These are phyloP conservation scores for Parmelia sp. DNA, from an alignment of 495 filamentous ascomycete species.

Conservation along the genomic window DNA sequence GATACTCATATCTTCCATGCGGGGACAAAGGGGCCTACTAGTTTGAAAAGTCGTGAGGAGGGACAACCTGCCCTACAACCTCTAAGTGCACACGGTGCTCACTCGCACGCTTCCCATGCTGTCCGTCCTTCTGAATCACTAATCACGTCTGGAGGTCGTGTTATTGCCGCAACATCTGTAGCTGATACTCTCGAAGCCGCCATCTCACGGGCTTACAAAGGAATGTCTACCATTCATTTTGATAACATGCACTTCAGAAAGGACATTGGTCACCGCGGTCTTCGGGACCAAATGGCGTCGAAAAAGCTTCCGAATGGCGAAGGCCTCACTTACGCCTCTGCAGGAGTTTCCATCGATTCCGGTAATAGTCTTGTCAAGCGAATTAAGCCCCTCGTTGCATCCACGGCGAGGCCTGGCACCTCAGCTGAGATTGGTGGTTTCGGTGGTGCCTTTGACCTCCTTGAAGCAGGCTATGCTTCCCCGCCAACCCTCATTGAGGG, in stretches of 20 bases:
- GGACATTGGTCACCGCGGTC: constrained; percentile 76
- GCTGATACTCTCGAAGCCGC: constrained; percentile 71
- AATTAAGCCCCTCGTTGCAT: constrained; percentile 76
- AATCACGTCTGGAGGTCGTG: constrained; percentile 75
- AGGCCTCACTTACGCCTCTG: constrained; percentile 66
- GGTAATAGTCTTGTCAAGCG: constrained; percentile 84
- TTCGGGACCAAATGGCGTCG: constrained; percentile 31
- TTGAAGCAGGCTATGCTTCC: constrained; percentile 67
- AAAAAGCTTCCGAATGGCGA: constrained; percentile 27
- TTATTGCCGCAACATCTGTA: constrained; percentile 80
- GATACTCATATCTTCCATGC: constrained; percentile 71
- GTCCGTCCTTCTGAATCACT: constrained; percentile 32
- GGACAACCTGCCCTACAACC: constrained; percentile 5
- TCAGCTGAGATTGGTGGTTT: constrained; percentile 92
- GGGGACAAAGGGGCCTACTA: constrained; percentile 58
- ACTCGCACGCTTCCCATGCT: not conserved
- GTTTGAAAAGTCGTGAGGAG: constrained; percentile 35
- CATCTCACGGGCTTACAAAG: constrained; percentile 74
- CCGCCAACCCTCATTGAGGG: constrained; percentile 73
- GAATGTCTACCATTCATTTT: constrained; percentile 73
- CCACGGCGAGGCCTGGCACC: constrained; percentile 75
- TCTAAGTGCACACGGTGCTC: not conserved
- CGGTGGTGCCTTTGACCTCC: constrained; percentile 79
- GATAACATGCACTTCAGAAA: constrained; percentile 86
- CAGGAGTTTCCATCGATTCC: constrained; percentile 86